Evolutionary conservation across 192 early-diverging fungal genomes (phyloP), one percentile per base, ranked within the genome.

Genomic region (Coemansia sp.): DNA sequence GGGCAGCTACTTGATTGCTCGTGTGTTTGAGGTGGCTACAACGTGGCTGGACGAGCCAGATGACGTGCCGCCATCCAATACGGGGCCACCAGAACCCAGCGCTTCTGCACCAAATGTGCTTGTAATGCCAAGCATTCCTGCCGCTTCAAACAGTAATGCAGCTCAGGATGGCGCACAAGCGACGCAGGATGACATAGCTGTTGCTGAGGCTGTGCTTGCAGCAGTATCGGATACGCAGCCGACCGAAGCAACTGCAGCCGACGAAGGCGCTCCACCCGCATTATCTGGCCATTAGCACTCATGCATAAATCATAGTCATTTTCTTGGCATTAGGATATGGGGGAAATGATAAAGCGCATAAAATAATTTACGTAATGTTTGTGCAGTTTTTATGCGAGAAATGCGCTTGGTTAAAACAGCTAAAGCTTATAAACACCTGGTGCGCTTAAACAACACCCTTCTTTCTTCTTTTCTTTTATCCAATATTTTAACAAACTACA

Each of bases 1-100:
- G 5, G 75, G 69, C 7, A 55, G 26, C 37, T 52, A 21, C 21
- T 15, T 60, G 42, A 40, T 65, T 40, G 46, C 15, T 2, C 42
- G 46, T 12, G 66, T 52, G 26, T 56, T 56, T 56, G 54, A 56
- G 28, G 34, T 36, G 17, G 17, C 31, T 25, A 6, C 14, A 20
- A 15, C 54, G 15, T 56, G 54, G 54, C 14, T 36, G 5, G 28
- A 17, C 28, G 54, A 56, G 20, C 15, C 34, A 12, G 52, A 23
- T n/a, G 40, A 23, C 9, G 38, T 28, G n/a, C 20, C 44, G 1
- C 44, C 7, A 7, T n/a, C 47, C n/a, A 19, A 8, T 48, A 19
- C n/a, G n/a, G n/a, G 7, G 4, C 17, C 47, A 19, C 47, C 47
- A 19, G 47, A n/a, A 48, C 40, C 40, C 15, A 12, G 4, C 40